Conservation (phyloP, 495 filamentous ascomycete species). For the Astrothelium subdiscretum region DNA sequence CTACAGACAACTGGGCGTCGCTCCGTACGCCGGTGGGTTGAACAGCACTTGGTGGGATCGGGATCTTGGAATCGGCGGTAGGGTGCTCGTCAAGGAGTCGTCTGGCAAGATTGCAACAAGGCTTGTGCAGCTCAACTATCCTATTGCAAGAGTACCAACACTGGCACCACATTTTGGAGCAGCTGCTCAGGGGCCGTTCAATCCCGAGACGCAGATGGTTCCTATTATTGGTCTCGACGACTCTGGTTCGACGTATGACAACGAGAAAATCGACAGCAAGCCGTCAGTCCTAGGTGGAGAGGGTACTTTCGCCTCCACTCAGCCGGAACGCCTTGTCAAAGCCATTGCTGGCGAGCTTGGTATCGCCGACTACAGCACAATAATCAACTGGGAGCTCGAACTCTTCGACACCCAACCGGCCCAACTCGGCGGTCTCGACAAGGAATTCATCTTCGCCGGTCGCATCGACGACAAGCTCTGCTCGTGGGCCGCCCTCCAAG, state of each 20-base stretch:
- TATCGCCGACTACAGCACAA: slow-evolving; percentile 50
- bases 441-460: slow-evolving; percentile 89
- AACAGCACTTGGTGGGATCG: slow-evolving; percentile 91
- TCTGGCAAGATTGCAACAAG: slow-evolving; percentile 71
- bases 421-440: slow-evolving; percentile 71
- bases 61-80: slow-evolving; percentile 79
- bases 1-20: slow-evolving; percentile 81
- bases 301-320: slow-evolving; percentile 63
- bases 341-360: slow-evolving; percentile 65
- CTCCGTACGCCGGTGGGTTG: slow-evolving; percentile 79
- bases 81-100: slow-evolving; percentile 68
- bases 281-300: slow-evolving; percentile 24
- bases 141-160: slow-evolving; percentile 84
- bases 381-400: slow-evolving; percentile 96
- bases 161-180: slow-evolving; percentile 89
- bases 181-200: slow-evolving; percentile 63
- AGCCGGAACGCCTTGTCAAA: slow-evolving; percentile 73
- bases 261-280: slow-evolving; percentile 20
- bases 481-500: slow-evolving; percentile 83
- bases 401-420: slow-evolving; percentile 87
- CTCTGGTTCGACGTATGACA: slow-evolving; percentile 35
- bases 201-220: slow-evolving; percentile 86
- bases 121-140: slow-evolving; percentile 86
- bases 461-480: slow-evolving; percentile 97
- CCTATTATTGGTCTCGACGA: slow-evolving; percentile 86